phyloP scores from a whole-genome alignment of 257 asterid genomes.

The Datura wrightii region DNA sequence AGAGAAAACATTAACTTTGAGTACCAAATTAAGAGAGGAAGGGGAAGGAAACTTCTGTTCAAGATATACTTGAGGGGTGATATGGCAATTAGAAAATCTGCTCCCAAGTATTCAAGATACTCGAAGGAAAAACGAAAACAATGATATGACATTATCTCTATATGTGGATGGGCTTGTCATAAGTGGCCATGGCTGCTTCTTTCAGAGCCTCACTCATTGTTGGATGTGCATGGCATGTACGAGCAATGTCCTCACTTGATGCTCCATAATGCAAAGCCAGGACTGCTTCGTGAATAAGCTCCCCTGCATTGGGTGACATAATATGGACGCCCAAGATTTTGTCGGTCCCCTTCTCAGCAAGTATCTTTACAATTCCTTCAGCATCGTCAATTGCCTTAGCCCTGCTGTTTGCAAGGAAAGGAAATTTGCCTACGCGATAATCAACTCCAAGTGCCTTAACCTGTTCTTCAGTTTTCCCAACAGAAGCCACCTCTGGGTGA shows the following conservation, averaged over 20 bases:
- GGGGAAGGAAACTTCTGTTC: conserved; percentile 19
- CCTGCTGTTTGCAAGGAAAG: conserved; percentile 92
- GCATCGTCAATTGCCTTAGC: conserved; percentile 99
- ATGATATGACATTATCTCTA: conserved; percentile 43
- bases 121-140: conserved; percentile 30
- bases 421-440: conserved; percentile 90
- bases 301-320: conserved; percentile 97
- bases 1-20: conserved; percentile 50
- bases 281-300: conserved; percentile 94
- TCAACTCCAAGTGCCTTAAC: conserved; percentile 78
- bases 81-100: conserved; percentile 27
- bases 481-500: conserved; percentile 96
- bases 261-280: conserved; percentile 94
- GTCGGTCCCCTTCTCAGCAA: conserved; percentile 91
- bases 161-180: conserved; percentile 95
- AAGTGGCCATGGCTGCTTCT: conserved; percentile 99
- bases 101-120: conserved; percentile 32
- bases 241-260: conserved; percentile 96
- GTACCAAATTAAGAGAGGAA: conserved; percentile 19
- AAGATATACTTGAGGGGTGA: conserved; percentile 20
- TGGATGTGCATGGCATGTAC: conserved; percentile 98
- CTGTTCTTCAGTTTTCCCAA: conserved; percentile 98
- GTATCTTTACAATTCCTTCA: conserved; percentile 86
- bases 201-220: conserved; percentile 98
- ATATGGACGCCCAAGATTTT: conserved; percentile 94